Evolutionary conservation across 768 basidiomycete genomes (phyloP).

Genomic region (Boletus reticuloceps): DNA sequence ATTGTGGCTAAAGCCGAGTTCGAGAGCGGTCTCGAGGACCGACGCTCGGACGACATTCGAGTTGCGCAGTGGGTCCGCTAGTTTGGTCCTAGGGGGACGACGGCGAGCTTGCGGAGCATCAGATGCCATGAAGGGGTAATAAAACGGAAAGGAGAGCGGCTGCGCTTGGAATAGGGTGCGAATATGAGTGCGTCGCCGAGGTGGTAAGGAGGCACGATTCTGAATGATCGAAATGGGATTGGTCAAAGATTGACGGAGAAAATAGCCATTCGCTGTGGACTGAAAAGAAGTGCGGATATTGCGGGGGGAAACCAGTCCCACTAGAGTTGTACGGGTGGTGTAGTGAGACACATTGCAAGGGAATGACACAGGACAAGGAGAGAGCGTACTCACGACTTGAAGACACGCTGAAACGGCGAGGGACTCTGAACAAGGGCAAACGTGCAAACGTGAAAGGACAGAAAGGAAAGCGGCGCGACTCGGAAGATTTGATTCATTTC

Average conservation of each 20-base stretch:
- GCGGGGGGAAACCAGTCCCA: conserved; percentile 20
- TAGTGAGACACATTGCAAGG: background rate
- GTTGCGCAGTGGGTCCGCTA: conserved; percentile 35
- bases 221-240: conserved; percentile 11
- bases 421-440: background rate
- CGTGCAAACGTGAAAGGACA: conserved; percentile 2
- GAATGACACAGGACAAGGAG: no score
- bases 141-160: conserved; percentile 18
- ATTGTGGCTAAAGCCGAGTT: conserved; percentile 62
- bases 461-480: conserved; percentile 1
- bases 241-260: conserved; percentile 3
- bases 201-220: conserved; percentile 5
- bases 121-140: conserved; percentile 19
- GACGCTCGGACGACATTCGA: conserved; percentile 66
- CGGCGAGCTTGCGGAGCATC: conserved; percentile 22
- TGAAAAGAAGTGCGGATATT: conserved; percentile 3
- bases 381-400: conserved; percentile 6
- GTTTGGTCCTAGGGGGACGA: conserved; percentile 27
- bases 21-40: conserved; percentile 68
- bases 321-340: background rate
- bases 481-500: background rate
- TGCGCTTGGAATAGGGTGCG: background rate
- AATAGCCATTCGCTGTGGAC: conserved; percentile 13
- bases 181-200: background rate
- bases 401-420: conserved; percentile 6